phyloP scores from a whole-genome alignment of 805 yeast species.

The Yarrowia deformans region DNA sequence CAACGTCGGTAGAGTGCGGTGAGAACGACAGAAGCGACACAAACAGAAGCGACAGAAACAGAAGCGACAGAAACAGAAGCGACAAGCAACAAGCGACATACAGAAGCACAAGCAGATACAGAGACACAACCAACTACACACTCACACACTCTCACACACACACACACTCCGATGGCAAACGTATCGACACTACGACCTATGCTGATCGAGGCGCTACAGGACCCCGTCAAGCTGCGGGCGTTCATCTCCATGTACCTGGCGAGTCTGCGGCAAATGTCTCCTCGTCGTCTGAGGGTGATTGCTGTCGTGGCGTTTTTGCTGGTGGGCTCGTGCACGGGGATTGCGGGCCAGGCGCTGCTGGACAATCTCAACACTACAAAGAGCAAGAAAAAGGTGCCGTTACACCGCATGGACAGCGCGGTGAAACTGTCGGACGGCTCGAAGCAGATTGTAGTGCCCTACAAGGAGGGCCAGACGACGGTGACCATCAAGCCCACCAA shows the following conservation, averaged over 20 bases:
- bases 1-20: background rate
- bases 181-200: slow-evolving; percentile 15
- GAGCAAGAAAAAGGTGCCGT: slow-evolving; percentile 34
- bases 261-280: slow-evolving; percentile 18
- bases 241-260: slow-evolving; percentile 31
- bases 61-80: background rate
- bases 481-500: slow-evolving; percentile 49
- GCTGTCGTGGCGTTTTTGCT: slow-evolving; percentile 25
- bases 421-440: slow-evolving; percentile 47
- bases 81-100: too few relatives aligned
- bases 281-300: slow-evolving; percentile 20
- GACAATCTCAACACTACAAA: slow-evolving; percentile 23
- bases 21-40: too few relatives aligned
- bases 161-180: slow-evolving; percentile 17
- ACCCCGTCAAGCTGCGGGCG: slow-evolving; percentile 39
- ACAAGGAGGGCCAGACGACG: slow-evolving; percentile 42
- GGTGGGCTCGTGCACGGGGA: slow-evolving; percentile 35
- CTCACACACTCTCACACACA: background rate
- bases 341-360: slow-evolving; percentile 28
- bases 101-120: background rate
- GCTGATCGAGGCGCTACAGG: slow-evolving; percentile 37
- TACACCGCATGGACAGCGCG: slow-evolving; percentile 45
- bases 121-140: background rate
- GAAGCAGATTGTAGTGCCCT: slow-evolving; percentile 46
- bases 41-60: background rate